Conservation (phyloP, 495 filamentous ascomycete genomes). For the Lophiotrema nucula region DNA sequence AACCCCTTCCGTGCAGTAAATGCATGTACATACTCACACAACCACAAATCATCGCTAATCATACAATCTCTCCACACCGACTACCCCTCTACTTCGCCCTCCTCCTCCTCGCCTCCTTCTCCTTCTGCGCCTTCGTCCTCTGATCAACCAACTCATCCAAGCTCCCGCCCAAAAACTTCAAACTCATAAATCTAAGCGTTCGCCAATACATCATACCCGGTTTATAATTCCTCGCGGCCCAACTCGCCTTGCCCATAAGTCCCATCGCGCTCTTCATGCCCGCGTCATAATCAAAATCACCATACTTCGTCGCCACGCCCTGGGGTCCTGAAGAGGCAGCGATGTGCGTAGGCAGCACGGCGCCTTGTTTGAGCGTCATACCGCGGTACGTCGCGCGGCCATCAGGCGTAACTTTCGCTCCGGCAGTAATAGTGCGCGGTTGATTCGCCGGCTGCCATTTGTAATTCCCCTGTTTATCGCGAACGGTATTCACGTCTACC, state of each 20-base stretch:
- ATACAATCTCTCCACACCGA: conserved; percentile 44
- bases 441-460: too few species aligned
- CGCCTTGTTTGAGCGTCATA: not conserved
- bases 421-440: too few species aligned
- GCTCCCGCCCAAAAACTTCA: too few species aligned
- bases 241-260: not conserved
- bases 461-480: too few species aligned
- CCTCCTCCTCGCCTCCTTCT: conserved; percentile 32
- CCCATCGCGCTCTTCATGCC: conserved; percentile 28
- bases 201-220: not conserved
- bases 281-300: conserved; percentile 12
- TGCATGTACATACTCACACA: too few species aligned
- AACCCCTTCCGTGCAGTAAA: too few species aligned
- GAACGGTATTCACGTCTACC: too few species aligned
- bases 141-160: not conserved
- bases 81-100: conserved; percentile 34
- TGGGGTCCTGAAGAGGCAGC: too few species aligned
- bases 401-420: too few species aligned
- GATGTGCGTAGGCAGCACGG: too few species aligned
- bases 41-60: conserved; percentile 14
- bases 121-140: conserved; percentile 19
- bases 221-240: conserved; percentile 40
- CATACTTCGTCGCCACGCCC: too few species aligned
- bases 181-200: not conserved
- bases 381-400: too few species aligned